Evolutionary conservation across 805 yeast genomes (phyloP).

Genomic region (Candida qinlingensis): DNA sequence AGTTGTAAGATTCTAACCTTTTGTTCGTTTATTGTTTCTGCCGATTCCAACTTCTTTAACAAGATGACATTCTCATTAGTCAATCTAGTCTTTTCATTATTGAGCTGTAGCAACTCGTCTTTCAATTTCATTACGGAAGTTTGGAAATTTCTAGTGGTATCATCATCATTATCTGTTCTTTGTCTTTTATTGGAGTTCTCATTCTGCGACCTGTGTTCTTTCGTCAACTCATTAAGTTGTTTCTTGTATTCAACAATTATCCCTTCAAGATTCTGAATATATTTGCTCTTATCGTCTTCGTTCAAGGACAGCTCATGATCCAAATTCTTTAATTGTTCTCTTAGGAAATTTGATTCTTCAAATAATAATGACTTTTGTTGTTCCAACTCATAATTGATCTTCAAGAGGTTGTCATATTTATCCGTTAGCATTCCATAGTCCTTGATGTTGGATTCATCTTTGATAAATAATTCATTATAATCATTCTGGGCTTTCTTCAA

Average conservation of each 20-base stretch:
- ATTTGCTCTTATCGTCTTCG: conserved; percentile 18
- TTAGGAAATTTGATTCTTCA: conserved; percentile 53
- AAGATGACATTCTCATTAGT: conserved; percentile 32
- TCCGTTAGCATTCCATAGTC: conserved; percentile 23
- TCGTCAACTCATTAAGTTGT: conserved; percentile 20
- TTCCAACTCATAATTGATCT: conserved; percentile 39
- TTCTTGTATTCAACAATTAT: conserved; percentile 51
- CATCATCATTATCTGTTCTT: conserved; percentile 20
- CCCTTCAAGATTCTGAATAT: conserved; percentile 22
- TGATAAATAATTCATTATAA: conserved; percentile 32
- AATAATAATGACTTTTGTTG: conserved; percentile 47
- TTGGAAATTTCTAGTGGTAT: conserved; percentile 21
- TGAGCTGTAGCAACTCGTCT: conserved; percentile 35
- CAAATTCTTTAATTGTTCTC: conserved; percentile 48
- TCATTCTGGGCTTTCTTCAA: conserved; percentile 24
- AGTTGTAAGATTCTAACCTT: conserved; percentile 53
- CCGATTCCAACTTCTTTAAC: conserved; percentile 32
- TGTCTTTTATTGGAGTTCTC: conserved; percentile 28
- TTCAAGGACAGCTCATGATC: conserved; percentile 29
- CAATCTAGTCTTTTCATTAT: conserved; percentile 32
- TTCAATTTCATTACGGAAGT: conserved; percentile 31
- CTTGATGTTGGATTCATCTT: conserved; percentile 31
- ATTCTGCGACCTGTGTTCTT: conserved; percentile 34
- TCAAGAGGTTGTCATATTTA: conserved; percentile 25
- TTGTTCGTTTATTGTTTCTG: conserved; percentile 31